phyloP scores from a whole-genome alignment of 1,284 basidiomycete genomes.

The Ceratobasidium sp. region DNA sequence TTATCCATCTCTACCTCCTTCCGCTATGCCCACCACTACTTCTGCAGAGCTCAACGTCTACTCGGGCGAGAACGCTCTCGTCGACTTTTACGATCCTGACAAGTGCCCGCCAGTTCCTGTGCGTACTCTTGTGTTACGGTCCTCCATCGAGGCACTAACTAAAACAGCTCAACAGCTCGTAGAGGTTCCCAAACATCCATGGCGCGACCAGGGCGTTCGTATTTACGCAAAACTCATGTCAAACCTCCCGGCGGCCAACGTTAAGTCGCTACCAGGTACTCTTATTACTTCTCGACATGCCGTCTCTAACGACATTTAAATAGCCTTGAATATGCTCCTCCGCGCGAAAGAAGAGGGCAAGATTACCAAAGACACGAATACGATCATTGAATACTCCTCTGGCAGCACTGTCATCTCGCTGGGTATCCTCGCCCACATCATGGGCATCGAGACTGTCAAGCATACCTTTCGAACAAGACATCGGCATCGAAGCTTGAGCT shows the following conservation, averaged over 20 bases:
- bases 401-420: constrained; percentile 37
- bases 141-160: neutral
- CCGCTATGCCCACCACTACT: neutral
- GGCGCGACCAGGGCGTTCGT: constrained; percentile 3
- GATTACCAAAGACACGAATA: constrained; percentile 9
- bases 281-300: neutral
- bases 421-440: constrained; percentile 35
- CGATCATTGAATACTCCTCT: constrained; percentile 34
- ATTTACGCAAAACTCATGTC: constrained; percentile 37
- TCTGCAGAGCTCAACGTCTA: constrained; percentile 27
- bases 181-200: constrained; percentile 32
- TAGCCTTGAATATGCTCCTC: constrained; percentile 33
- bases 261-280: constrained; percentile 30
- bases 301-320: neutral
- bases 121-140: neutral
- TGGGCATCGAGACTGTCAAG: constrained; percentile 29
- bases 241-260: constrained; percentile 30
- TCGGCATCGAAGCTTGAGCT: constrained; percentile 26
- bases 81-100: constrained; percentile 37
- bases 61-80: constrained; percentile 33
- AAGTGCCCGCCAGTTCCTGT: constrained; percentile 34
- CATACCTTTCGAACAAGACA: constrained; percentile 37
- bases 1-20: neutral
- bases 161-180: neutral
- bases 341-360: constrained; percentile 30